Conservation (phyloP, 1,284 basidiomycete species). For the Ceratobasidium theobromae region DNA sequence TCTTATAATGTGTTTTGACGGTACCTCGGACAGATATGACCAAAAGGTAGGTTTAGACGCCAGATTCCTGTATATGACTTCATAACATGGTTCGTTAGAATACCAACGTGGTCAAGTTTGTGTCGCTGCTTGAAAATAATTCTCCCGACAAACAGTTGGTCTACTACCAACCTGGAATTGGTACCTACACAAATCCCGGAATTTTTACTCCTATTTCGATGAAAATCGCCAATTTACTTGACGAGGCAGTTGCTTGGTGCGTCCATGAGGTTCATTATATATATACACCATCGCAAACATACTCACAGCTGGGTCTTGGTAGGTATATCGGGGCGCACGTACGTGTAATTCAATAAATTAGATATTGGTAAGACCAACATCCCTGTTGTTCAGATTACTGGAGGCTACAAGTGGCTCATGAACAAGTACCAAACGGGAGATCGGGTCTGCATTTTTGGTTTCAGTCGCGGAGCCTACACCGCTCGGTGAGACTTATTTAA, state of each 20-base stretch:
- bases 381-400: conserved; percentile 26
- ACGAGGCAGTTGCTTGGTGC: conserved; percentile 33
- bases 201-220: conserved; percentile 25
- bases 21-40: conserved; percentile 25
- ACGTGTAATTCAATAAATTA: not conserved
- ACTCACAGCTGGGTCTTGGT: not conserved
- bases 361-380: not conserved
- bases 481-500: conserved; percentile 15
- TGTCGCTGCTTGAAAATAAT: conserved; percentile 15
- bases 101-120: conserved; percentile 28
- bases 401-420: conserved; percentile 36
- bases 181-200: conserved; percentile 34
- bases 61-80: not conserved
- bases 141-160: conserved; percentile 21
- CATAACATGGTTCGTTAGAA: not conserved
- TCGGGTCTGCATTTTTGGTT: conserved; percentile 34
- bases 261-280: not conserved
- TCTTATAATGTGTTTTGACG: conserved; percentile 25
- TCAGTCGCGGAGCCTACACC: conserved; percentile 34
- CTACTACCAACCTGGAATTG: conserved; percentile 32
- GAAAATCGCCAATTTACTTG: conserved; percentile 32
- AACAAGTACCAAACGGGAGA: conserved; percentile 33
- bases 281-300: not conserved
- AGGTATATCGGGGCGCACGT: conserved; percentile 15
- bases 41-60: conserved; percentile 2